phyloP scores from a whole-genome alignment of 1,139 yeast genomes.

The Yamadazyma oceani region DNA sequence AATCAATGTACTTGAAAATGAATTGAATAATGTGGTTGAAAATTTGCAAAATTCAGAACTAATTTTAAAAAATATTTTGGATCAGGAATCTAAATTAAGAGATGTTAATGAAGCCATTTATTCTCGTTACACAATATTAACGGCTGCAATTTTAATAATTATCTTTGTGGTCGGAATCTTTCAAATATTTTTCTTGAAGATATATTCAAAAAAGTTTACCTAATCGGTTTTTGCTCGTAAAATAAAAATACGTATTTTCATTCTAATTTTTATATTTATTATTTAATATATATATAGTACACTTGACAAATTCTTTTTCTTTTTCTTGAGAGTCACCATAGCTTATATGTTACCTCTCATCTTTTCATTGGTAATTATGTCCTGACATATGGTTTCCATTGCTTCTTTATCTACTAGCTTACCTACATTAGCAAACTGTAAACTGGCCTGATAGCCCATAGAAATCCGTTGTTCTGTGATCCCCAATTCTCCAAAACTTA shows the following conservation, averaged over 20 bases:
- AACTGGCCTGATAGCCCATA: conserved; percentile 86
- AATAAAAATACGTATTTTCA: not conserved
- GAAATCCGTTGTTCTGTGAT: conserved; percentile 78
- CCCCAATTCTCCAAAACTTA: conserved; percentile 81
- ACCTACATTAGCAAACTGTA: conserved; percentile 73
- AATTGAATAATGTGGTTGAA: conserved; percentile 32
- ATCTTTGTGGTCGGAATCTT: conserved; percentile 30
- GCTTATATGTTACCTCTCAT: conserved; percentile 55
- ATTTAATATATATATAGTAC: conserved; percentile 2
- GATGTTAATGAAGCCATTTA: conserved; percentile 43
- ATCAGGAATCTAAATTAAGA: conserved; percentile 36
- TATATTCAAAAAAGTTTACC: not conserved
- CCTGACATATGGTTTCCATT: conserved; percentile 73
- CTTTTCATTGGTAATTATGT: conserved; percentile 69
- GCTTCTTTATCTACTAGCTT: conserved; percentile 71
- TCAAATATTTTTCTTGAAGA: conserved; percentile 30
- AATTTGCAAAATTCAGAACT: conserved; percentile 29
- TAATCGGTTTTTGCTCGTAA: no score
- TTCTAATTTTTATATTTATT: not conserved
- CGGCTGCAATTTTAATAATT: conserved; percentile 26
- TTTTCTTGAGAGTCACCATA: not conserved
- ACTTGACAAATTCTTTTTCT: no score
- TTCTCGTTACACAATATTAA: conserved; percentile 30
- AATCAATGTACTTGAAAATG: conserved; percentile 28
- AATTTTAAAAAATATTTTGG: conserved; percentile 29